These are phyloP conservation scores for Polyporus arcularius DNA, from an alignment of 768 basidiomycete species.

Conservation along the genomic window DNA sequence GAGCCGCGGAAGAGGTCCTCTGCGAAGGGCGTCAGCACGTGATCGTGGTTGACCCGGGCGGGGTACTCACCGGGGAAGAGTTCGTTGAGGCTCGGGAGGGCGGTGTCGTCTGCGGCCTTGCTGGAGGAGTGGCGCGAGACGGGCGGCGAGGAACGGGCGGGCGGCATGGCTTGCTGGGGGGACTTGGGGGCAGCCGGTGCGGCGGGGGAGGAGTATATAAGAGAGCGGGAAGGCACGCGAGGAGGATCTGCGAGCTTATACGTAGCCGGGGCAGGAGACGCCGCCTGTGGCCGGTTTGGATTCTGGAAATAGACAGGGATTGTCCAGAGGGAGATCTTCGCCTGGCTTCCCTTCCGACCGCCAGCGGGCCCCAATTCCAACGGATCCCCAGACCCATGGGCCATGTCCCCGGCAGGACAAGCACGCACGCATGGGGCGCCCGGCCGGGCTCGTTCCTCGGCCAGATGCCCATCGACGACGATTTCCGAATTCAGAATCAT, in stretches of 20 bases:
- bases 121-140: not conserved
- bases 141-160: not conserved
- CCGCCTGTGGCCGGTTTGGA: not conserved
- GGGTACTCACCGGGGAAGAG: constrained; percentile 23
- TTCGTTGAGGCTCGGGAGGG: constrained; percentile 27
- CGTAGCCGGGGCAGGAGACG: not conserved
- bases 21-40: not conserved
- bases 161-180: not conserved
- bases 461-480: no score
- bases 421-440: no score
- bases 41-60: not conserved
- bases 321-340: constrained; percentile 15
- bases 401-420: not conserved
- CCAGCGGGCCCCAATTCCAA: not conserved
- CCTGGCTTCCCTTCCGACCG: constrained; percentile 1
- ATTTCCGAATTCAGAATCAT: no score
- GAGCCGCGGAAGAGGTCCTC: constrained; percentile 19
- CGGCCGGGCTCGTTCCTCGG: no score
- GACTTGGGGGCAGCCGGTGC: not conserved
- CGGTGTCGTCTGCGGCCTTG: not conserved
- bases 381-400: not conserved
- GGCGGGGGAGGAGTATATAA: constrained; percentile 3
- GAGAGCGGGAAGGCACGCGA: not conserved
- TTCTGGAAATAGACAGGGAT: constrained; percentile 20
- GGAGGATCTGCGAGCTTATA: not conserved